Percentiles rank a stretch among this genome's conserved stretches.
Conservation (phyloP, 2,329 filamentous ascomycete genomes). For the Penicillium hesseltinei region DNA sequence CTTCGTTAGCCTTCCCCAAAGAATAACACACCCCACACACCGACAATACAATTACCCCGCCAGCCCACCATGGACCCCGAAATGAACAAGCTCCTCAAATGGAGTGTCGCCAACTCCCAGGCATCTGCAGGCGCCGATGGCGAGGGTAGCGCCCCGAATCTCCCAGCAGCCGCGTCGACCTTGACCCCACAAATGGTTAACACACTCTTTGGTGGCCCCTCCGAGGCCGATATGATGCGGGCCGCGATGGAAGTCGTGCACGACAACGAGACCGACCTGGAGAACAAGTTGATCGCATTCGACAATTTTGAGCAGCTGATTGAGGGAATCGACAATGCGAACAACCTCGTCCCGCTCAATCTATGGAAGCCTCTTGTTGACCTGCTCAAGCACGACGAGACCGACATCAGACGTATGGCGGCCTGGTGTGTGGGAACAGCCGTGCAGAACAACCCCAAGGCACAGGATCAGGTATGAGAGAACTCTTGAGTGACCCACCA, state of each 20-base stretch:
- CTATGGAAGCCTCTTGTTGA: constrained; percentile 80
- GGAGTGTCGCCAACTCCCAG: constrained; percentile 66
- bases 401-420: constrained; percentile 75
- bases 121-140: constrained; percentile 13
- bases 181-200: constrained; percentile 70
- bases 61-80: constrained; percentile 55
- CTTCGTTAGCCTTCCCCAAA: background rate
- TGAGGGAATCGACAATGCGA: constrained; percentile 92
- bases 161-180: constrained; percentile 33
- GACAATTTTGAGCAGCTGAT: constrained; percentile 95
- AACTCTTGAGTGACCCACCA: constrained; percentile 36
- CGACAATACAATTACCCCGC: constrained; percentile 7
- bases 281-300: constrained; percentile 78
- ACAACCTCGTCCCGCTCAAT: constrained; percentile 76
- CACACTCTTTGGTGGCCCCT: constrained; percentile 76
- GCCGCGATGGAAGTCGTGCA: constrained; percentile 75
- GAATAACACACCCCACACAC: background rate
- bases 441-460: constrained; percentile 89
- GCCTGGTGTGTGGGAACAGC: constrained; percentile 95
- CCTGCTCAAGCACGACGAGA: constrained; percentile 66
- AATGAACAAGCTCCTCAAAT: constrained; percentile 76
- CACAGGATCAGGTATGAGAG: constrained; percentile 66
- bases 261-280: constrained; percentile 64
- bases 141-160: constrained; percentile 35
- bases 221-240: constrained; percentile 89